phyloP scores from a whole-genome alignment of 148 eudicot species.

The Chenopodium quinoa region DNA sequence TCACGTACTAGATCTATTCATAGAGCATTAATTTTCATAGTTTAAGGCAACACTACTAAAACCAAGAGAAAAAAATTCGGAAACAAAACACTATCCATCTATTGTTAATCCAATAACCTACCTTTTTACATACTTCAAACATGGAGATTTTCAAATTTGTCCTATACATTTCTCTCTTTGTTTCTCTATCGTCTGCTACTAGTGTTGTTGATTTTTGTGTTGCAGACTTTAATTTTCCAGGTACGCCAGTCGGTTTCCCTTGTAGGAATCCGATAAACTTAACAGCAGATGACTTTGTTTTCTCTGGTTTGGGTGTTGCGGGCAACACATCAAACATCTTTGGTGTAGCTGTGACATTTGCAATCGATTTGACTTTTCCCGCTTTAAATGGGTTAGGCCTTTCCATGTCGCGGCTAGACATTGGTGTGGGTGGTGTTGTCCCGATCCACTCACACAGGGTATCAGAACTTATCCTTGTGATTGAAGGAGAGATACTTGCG shows the following conservation, averaged over 20 bases:
- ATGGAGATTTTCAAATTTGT: background rate
- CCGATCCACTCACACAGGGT: conserved; percentile 18
- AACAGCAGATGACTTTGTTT: conserved; percentile 18
- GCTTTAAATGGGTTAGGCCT: conserved; percentile 23
- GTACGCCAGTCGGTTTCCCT: conserved; percentile 15
- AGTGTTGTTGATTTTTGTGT: conserved; percentile 23
- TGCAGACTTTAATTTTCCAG: conserved; percentile 15
- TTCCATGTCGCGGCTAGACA: conserved; percentile 21
- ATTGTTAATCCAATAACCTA: no score
- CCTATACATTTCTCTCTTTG: background rate
- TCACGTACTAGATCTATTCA: background rate
- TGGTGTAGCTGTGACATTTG: background rate
- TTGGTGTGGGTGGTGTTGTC: conserved; percentile 24
- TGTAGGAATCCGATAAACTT: conserved; percentile 18
- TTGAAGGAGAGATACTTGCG: conserved; percentile 18
- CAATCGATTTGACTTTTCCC: conserved; percentile 16
- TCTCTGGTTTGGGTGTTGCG: conserved; percentile 9
- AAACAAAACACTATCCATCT: no score
- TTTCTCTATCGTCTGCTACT: background rate
- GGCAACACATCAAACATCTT: conserved; percentile 26
- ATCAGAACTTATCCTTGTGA: conserved; percentile 13
- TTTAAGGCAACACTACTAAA: background rate
- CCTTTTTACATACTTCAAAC: background rate
- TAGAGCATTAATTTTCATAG: background rate
- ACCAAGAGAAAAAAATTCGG: background rate